Evolutionary conservation across 2,329 filamentous ascomycete genomes (phyloP), one percentile per base, ranked within the genome.

Genomic region (Aspergillus pseudotamarii): DNA sequence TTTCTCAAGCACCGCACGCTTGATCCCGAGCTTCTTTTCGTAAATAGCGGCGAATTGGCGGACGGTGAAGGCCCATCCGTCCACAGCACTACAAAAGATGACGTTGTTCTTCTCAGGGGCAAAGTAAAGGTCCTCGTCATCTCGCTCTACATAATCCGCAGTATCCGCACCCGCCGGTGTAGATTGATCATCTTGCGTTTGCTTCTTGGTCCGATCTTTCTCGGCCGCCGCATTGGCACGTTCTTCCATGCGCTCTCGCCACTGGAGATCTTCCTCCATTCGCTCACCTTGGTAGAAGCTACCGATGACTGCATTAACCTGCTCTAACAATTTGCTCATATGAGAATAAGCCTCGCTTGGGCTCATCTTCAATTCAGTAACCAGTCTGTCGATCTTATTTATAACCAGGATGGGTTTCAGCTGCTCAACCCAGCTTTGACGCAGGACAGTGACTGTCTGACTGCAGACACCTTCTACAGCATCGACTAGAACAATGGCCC

Each of bases 41-140:
- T 98, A 99, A 32, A 98, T 82, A 43, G 88, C 88, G 21, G 95
- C 94, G 75, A 99, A 99, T 72, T 99, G 95, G 57, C 93, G 88
- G 57, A 97, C 90, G 0, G 95, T 99, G 73, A 99, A 99, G 3
- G 95, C 95, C 95, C 95, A 99, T n/a, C 95, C 95, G 75, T 99
- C 95, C 61, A 97, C 91, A 64, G 95, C 95, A 76, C 94, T 98
- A 81, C 93, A 93, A 77, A 99, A 99, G 67, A 99, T 98, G 77
- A 99, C 95, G 74, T 99, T 99, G 78, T 97, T 97, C 79, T 94
- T 96, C 75, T 99, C 95, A 0, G 95, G 95, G 0, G 95, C 93
- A 79, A 99, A 99, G 78, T 99, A 99, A 30, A 99, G 89, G 76
- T 97, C 94, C 76, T 98, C 94, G 73, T 99, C 95, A 72, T 97